Percentiles rank a stretch among this genome's conserved stretches.
Conservation (phyloP, 768 basidiomycete species). For the Tulasnella sp. region DNA sequence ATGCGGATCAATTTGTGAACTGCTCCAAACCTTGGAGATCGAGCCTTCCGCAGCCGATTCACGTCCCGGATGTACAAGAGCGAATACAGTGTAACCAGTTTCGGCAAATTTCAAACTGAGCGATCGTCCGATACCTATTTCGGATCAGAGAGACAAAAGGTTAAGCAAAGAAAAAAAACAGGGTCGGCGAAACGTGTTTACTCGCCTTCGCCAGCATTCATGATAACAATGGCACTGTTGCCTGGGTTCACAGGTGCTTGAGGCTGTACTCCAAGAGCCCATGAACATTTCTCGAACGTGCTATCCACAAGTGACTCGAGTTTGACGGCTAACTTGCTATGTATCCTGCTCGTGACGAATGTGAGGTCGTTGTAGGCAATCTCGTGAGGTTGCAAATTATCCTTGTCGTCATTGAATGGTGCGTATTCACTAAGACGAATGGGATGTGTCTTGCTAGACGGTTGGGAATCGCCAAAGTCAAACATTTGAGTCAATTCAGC, state of each 20-base stretch:
- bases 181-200: too few relatives aligned
- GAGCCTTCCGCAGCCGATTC: slow-evolving; percentile 5
- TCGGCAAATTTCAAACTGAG: slow-evolving; percentile 10
- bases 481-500: too few relatives aligned
- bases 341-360: neutral
- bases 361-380: slow-evolving; percentile 2
- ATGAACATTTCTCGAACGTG: neutral
- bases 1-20: neutral
- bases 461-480: too few relatives aligned
- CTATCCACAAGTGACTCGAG: neutral
- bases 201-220: slow-evolving; percentile 10
- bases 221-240: slow-evolving; percentile 3
- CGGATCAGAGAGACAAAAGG: too few relatives aligned
- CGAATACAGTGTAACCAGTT: slow-evolving; percentile 16
- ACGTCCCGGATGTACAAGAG: slow-evolving; percentile 15
- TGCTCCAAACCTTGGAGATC: neutral
- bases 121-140: slow-evolving; percentile 9
- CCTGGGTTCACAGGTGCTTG: neutral
- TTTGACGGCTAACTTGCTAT: neutral
- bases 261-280: slow-evolving; percentile 5
- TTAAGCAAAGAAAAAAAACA: too few relatives aligned
- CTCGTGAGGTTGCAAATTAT: neutral
- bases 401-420: neutral
- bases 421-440: too few relatives aligned
- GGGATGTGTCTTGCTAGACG: too few relatives aligned